Base-by-base conservation (phyloP, 495 filamentous ascomycete species). In the Lichina pygmaea region DNA sequence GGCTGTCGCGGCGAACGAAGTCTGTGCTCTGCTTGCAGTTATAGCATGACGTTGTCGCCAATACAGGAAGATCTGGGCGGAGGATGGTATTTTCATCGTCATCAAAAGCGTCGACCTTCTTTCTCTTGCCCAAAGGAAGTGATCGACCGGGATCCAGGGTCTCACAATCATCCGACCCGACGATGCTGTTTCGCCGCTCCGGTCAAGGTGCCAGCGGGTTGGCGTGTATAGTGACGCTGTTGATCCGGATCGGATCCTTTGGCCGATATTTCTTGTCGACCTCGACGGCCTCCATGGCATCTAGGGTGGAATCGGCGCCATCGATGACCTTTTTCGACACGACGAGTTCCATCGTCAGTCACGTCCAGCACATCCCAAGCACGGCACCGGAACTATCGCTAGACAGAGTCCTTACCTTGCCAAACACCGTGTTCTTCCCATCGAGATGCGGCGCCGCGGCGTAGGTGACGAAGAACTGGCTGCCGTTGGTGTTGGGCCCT, bases 241-340 rank as follows among this genome's bases (percentile, higher is more conserved):
- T 68, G 44, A 94, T 83, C 43, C 63, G 63, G 5, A 79, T 63
- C 34, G 67, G 58, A 52, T 82, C 66, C 58, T 78, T 78, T 8
- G 86, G 81, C 52, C 82, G 68, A 46, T 72, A 77, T 66, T 95
- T 97, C 65, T 80, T 85, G 58, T 95, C 89, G n/a, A 92, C 71
- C 51, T 72, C 68, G 50, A 89, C 62, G 6, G 55, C 69, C 57
- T 94, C 84, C 43, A 86, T 66, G 55, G 72, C 74, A 46, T 80
- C 81, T 54, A 97, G 56, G 33, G 73, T 77, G 39, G 43, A 51
- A 32, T 67, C 68, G 41, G 68, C 49, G 34, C 76, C 74, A 42
- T 78, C 78, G 47, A 58, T 75, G 52, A 46, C 66, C 61, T 61
- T 24, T 24, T 24, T 24, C 24, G 24, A 24, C 24, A 24, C 4